Evolutionary conservation across 73 alveolate species (phyloP), one percentile per base, ranked within the genome.

Genomic region (Paramecium tetraurelia): DNA sequence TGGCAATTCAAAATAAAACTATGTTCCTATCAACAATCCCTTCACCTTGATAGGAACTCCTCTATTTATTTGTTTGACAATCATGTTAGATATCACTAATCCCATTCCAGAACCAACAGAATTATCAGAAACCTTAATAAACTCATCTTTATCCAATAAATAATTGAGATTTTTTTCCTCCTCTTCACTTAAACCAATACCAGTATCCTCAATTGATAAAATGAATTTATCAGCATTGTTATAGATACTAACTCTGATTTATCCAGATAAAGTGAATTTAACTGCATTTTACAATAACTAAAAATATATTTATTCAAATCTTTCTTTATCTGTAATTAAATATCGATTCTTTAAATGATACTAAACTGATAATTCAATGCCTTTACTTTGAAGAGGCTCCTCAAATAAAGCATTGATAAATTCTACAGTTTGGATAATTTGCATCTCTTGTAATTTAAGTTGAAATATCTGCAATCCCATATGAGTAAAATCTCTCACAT

Each of bases 41-140:
- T 68, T 33, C 3, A 27, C 9, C 11, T 31, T 68, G 0, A 68
- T 68, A 18, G 69, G 69, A 53, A 53, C 33, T 53, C 69, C 69
- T 53, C 69, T 68, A 75, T 40, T 75, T 21, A 75, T 14, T 44
- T 75, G n/a, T 20, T 75, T 75, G 5, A 75, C 69, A n/a, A 75
- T 75, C 48, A 31, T 21, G 12, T 75, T 75, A 4, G 87, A 75
- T 75, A 75, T 75, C 3, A 33, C 35, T 36, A 75, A 75, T 12
- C 87, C 87, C 22, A 75, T 31, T 36, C 87, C 87, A 33, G 87
- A 75, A 1, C 87, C 87, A 16, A 75, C 87, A 33, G 87, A 33
- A 14, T 40, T 29, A 14, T 29, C 33, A 36, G 87, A 75, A 21
- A 75, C 59, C 35, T 75, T 75, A 75, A 75, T 75, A 33, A 75